These are phyloP conservation scores for Metschnikowia colocasiae DNA, from an alignment of 805 yeast species.

Conservation along the genomic window DNA sequence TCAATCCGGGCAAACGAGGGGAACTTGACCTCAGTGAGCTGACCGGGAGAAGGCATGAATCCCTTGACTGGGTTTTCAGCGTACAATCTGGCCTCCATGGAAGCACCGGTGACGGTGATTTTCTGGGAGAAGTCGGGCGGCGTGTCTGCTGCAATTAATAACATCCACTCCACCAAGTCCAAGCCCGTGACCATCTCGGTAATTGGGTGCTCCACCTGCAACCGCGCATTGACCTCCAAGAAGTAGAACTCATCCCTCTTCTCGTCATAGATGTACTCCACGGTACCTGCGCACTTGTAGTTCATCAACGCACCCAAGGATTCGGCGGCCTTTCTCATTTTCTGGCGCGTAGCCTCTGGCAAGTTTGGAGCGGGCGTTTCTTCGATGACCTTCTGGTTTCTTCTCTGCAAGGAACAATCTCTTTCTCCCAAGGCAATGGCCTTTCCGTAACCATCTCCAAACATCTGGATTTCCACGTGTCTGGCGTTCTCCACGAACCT, in stretches of 20 bases:
- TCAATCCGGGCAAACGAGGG: constrained; percentile 93
- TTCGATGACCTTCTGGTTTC: constrained; percentile 94
- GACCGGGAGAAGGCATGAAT: constrained; percentile 96
- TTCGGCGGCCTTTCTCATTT: constrained; percentile 81
- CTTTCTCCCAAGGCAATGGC: constrained; percentile 96
- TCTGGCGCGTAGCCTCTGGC: constrained; percentile 70
- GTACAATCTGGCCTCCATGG: constrained; percentile 95
- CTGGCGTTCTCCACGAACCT: constrained; percentile 92
- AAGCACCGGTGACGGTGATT: constrained; percentile 71
- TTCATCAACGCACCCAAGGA: constrained; percentile 76
- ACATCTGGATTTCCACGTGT: constrained; percentile 94
- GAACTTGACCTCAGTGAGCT: constrained; percentile 76
- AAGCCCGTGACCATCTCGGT: constrained; percentile 94
- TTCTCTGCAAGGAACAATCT: constrained; percentile 95
- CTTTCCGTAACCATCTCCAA: constrained; percentile 92
- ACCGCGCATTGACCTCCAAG: constrained; percentile 92
- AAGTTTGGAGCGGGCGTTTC: constrained; percentile 97
- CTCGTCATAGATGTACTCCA: constrained; percentile 90
- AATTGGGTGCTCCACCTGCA: constrained; percentile 97
- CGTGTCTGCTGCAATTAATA: constrained; percentile 81
- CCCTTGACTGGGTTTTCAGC: constrained; percentile 97
- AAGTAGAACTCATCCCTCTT: constrained; percentile 86
- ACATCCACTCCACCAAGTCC: constrained; percentile 97
- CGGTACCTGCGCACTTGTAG: constrained; percentile 96
- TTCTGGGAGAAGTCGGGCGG: constrained; percentile 72